Evolutionary conservation across 1,139 yeast genomes (phyloP).

Genomic region (Arxiozyma slooffiae): DNA sequence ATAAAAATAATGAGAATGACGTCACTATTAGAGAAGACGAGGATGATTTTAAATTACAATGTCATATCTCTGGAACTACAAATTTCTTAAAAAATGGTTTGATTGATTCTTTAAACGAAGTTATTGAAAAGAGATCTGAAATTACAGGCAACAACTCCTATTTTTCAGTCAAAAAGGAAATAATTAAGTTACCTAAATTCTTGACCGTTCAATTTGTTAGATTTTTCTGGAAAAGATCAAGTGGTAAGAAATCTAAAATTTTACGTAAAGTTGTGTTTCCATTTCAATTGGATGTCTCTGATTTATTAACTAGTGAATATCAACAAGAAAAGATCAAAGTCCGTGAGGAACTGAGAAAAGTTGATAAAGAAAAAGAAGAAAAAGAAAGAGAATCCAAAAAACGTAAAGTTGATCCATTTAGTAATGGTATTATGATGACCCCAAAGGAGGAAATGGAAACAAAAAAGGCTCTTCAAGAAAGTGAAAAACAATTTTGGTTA

Average conservation of each 20-base stretch:
- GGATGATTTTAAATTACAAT: slow-evolving; percentile 60
- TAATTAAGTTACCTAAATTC: slow-evolving; percentile 76
- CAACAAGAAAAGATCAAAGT: slow-evolving; percentile 55
- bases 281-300: slow-evolving; percentile 79
- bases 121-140: slow-evolving; percentile 68
- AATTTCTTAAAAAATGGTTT: slow-evolving; percentile 86
- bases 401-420: slow-evolving; percentile 37
- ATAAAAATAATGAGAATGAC: slow-evolving; percentile 44
- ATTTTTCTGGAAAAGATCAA: slow-evolving; percentile 91
- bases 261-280: slow-evolving; percentile 92
- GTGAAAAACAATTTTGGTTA: slow-evolving; percentile 33
- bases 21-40: slow-evolving; percentile 51
- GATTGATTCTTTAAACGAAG: slow-evolving; percentile 62
- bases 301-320: slow-evolving; percentile 68
- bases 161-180: slow-evolving; percentile 58
- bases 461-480: slow-evolving; percentile 28
- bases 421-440: slow-evolving; percentile 29
- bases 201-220: slow-evolving; percentile 87
- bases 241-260: slow-evolving; percentile 83
- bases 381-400: slow-evolving; percentile 69
- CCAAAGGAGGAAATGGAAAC: slow-evolving; percentile 31
- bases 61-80: slow-evolving; percentile 79
- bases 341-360: slow-evolving; percentile 68
- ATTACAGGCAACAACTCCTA: slow-evolving; percentile 58
- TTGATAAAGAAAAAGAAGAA: slow-evolving; percentile 69